Conservation (phyloP, 129 eudicot species). For the Flaveria ramosissima region DNA sequence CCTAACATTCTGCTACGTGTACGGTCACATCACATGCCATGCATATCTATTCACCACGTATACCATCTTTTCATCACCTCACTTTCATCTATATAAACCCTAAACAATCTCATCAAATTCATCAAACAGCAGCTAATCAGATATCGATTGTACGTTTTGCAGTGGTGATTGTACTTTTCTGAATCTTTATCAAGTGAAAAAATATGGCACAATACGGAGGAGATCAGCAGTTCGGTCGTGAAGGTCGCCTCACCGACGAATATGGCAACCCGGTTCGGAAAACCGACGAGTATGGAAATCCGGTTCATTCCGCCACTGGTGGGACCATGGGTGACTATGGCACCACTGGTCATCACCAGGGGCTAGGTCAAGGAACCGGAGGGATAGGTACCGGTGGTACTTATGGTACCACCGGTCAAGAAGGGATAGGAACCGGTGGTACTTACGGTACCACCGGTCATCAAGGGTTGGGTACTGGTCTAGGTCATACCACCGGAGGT, state of each 20-base stretch:
- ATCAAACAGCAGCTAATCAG: neutral
- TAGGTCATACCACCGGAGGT: neutral
- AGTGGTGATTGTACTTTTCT: neutral
- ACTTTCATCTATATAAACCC: conserved; percentile 19
- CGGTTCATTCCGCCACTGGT: conserved; percentile 38
- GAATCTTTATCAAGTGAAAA: neutral
- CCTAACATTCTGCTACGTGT: conserved; percentile 27
- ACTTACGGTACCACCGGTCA: conserved; percentile 17
- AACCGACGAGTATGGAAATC: conserved; percentile 72
- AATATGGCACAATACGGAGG: conserved; percentile 63
- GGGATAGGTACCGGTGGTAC: neutral
- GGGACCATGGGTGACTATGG: conserved; percentile 53
- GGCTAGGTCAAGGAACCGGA: conserved; percentile 2
- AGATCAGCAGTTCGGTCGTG: conserved; percentile 23
- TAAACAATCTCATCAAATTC: neutral
- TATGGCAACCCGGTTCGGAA: conserved; percentile 53
- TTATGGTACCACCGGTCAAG: conserved; percentile 19
- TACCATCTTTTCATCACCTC: conserved; percentile 16
- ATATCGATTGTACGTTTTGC: neutral
- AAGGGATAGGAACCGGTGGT: neutral
- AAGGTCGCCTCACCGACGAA: conserved; percentile 50
- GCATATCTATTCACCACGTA: conserved; percentile 32
- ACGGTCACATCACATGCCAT: conserved; percentile 18
- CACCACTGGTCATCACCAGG: conserved; percentile 5
- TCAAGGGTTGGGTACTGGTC: conserved; percentile 8